Conservation (phyloP, 257 asterid species). For the Ehretia macrophylla region DNA sequence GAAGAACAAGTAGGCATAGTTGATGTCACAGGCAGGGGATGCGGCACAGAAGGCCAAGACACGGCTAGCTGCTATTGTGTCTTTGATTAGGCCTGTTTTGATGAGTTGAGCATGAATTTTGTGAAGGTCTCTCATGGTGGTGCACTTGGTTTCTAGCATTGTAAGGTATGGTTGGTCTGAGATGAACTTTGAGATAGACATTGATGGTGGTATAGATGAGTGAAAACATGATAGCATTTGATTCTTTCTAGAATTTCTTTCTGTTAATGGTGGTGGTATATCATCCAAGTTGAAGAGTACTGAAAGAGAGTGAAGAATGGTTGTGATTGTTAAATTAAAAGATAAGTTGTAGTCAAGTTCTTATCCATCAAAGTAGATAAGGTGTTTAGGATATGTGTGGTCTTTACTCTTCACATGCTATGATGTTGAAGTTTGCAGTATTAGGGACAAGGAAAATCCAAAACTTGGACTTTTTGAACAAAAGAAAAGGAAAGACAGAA, state of each 20-base stretch:
- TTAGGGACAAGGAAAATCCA: not conserved
- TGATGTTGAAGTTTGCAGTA: not conserved
- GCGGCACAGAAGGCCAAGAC: constrained; percentile 52
- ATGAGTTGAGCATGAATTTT: constrained; percentile 65
- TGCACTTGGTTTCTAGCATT: constrained; percentile 55
- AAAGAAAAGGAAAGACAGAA: no score
- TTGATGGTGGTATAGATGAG: constrained; percentile 65
- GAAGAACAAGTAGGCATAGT: constrained; percentile 48
- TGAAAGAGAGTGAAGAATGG: no score
- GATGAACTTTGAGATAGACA: constrained; percentile 70
- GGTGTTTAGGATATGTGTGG: not conserved
- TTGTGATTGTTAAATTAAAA: no score
- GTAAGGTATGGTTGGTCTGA: constrained; percentile 57
- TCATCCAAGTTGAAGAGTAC: no score
- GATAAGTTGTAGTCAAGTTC: no score
- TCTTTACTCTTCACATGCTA: not conserved
- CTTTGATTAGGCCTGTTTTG: constrained; percentile 54
- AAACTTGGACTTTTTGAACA: not conserved
- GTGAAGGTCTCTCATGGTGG: constrained; percentile 49
- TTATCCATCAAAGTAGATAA: not conserved
- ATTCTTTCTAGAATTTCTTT: not conserved
- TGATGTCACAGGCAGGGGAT: constrained; percentile 33
- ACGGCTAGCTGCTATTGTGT: constrained; percentile 56
- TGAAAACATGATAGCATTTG: constrained; percentile 62
- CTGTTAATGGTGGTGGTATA: no score